Evolutionary conservation across 1,284 basidiomycete species (phyloP).

Genomic region (Farysia itapuensis): DNA sequence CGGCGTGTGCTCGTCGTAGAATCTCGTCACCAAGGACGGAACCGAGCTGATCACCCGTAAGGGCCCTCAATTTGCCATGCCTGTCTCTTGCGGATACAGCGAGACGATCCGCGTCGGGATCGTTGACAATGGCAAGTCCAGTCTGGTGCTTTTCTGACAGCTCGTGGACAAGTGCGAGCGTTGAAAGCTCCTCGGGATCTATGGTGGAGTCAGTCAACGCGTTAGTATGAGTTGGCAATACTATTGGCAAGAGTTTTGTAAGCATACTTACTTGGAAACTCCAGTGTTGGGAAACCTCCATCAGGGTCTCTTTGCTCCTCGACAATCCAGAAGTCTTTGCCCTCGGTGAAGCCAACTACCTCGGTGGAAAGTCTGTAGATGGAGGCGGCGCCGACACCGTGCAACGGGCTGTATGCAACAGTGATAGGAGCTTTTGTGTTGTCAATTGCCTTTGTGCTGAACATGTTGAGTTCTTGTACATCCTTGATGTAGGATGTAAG

Average conservation of each 20-base stretch:
- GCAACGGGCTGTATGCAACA: slow-evolving; percentile 48
- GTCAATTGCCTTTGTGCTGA: slow-evolving; percentile 4
- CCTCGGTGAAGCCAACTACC: slow-evolving; percentile 31
- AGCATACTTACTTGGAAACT: slow-evolving; percentile 41
- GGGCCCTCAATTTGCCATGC: slow-evolving; percentile 29
- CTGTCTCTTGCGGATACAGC: slow-evolving; percentile 42
- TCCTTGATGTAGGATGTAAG: slow-evolving; percentile 39
- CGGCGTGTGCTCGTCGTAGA: slow-evolving; percentile 27
- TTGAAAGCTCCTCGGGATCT: slow-evolving; percentile 50
- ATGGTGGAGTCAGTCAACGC: no score
- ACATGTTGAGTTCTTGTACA: slow-evolving; percentile 14
- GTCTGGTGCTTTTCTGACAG: slow-evolving; percentile 42
- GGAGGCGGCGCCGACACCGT: slow-evolving; percentile 46
- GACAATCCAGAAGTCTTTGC: slow-evolving; percentile 36
- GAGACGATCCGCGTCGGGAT: slow-evolving; percentile 50
- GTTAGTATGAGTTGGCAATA: background rate
- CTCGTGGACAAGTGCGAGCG: slow-evolving; percentile 45
- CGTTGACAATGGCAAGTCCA: slow-evolving; percentile 48
- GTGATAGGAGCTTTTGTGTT: slow-evolving; percentile 19
- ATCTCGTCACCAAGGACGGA: slow-evolving; percentile 47
- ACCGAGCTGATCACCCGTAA: slow-evolving; percentile 50
- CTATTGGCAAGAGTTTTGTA: background rate
- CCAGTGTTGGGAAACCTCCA: slow-evolving; percentile 49
- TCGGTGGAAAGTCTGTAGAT: slow-evolving; percentile 27
- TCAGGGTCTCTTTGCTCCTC: slow-evolving; percentile 46